Conservation (phyloP, 2,329 filamentous ascomycete genomes). For the Phaeosphaeria sp. region DNA sequence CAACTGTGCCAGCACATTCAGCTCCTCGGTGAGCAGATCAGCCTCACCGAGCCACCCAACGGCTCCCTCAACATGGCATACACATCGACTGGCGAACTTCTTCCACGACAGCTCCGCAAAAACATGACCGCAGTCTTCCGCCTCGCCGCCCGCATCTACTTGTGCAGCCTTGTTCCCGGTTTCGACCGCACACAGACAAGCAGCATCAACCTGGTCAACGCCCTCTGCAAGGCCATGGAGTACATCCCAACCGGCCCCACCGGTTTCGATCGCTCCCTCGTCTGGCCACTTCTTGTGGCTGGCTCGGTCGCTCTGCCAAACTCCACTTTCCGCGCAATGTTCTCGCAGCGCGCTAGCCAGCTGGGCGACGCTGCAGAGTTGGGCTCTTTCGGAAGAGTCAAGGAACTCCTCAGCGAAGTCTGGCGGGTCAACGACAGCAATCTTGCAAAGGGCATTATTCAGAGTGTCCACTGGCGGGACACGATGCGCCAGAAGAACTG, state of each 20-base stretch:
- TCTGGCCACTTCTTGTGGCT: slow-evolving; percentile 91
- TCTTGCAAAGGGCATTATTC: slow-evolving; percentile 55
- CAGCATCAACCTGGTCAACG: slow-evolving; percentile 77
- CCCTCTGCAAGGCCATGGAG: slow-evolving; percentile 76
- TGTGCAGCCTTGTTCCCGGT: slow-evolving; percentile 93
- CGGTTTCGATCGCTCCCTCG: slow-evolving; percentile 88
- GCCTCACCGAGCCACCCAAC: slow-evolving; percentile 72
- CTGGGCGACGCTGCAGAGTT: slow-evolving; percentile 79
- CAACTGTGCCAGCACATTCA: slow-evolving; percentile 88
- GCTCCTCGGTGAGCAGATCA: slow-evolving; percentile 85
- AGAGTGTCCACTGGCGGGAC: slow-evolving; percentile 91
- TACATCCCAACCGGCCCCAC: slow-evolving; percentile 80
- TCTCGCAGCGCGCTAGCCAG: slow-evolving; percentile 74
- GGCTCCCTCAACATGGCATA: slow-evolving; percentile 58
- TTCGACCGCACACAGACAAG: slow-evolving; percentile 78
- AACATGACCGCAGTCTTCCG: slow-evolving; percentile 94
- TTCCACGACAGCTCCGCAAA: slow-evolving; percentile 80
- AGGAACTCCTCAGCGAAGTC: slow-evolving; percentile 78
- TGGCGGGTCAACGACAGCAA: slow-evolving; percentile 78
- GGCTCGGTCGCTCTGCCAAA: slow-evolving; percentile 76
- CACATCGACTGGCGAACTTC: slow-evolving; percentile 72
- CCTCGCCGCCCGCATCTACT: slow-evolving; percentile 89
- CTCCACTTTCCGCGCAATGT: slow-evolving; percentile 78
- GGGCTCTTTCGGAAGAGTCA: slow-evolving; percentile 86
- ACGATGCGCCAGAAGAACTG: slow-evolving; percentile 89